Evolutionary conservation across 805 yeast species (phyloP), one percentile per base, ranked within the genome.

Genomic region (Metschnikowia reukaufii): DNA sequence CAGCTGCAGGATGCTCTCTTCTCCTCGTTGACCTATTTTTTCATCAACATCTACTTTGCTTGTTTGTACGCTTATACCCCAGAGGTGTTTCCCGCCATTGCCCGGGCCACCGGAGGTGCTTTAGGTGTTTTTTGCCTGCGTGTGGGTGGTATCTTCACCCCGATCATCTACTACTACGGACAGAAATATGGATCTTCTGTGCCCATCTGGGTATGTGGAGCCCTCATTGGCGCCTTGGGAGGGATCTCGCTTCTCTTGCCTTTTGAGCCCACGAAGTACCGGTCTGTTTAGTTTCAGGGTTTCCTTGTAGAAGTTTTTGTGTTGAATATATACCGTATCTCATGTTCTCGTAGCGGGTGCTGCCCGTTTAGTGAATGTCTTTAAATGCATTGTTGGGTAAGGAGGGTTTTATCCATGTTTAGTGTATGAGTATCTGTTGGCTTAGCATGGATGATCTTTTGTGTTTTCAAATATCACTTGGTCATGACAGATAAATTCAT

Each of bases 181-280:
- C 40, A 23, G 42, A 32, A 43, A 36, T 29, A 32, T 17, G 51
- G 51, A 15, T 36, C 68, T 7, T 42, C 59, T 35, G 61, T 59
- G 6, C 72, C 73, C 3, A 64, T 67, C 33, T 67, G 65, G 63
- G 63, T 68, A 35, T 67, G 72, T 56, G 72, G 70, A 2, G 66
- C 67, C 1, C 60, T 61, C 42, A 59, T 68, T 40, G 70, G 66
- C 1, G 48, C 59, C 12, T 63, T 63, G 44, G 72, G 70, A 1
- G n/a, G 59, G 10, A 36, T 65, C 19, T 68, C 73, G 2, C 47
- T 67, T 35, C 52, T 63, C 21, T 61, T 68, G 44, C 72, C 73
- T 10, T 68, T 59, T 44, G 73, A 68, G 51, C 71, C 73, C 30
- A 54, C 58, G 40, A 63, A 59, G 46, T 52, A 54, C 17, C 58